These are phyloP conservation scores for Aspergillus glaucus DNA, from an alignment of 2,329 filamentous ascomycete genomes.

Conservation along the genomic window DNA sequence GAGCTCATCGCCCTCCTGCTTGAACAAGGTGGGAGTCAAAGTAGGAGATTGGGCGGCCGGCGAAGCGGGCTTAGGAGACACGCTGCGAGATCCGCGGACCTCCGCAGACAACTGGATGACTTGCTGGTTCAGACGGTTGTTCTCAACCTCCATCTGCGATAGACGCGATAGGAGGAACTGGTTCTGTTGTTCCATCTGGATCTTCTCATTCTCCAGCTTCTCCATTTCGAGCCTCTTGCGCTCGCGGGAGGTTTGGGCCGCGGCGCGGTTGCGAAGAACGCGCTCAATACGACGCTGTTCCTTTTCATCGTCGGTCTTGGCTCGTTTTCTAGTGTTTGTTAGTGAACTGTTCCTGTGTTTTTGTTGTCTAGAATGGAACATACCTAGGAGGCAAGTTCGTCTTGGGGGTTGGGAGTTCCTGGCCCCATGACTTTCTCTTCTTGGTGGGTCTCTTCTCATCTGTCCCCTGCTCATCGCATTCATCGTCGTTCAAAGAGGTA, in stretches of 20 bases:
- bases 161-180: conserved; percentile 62
- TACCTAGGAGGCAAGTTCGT: conserved; percentile 89
- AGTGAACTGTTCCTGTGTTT: conserved; percentile 1
- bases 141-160: conserved; percentile 52
- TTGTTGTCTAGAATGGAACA: conserved; percentile 17
- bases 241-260: conserved; percentile 92
- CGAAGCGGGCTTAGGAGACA: conserved; percentile 32
- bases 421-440: conserved; percentile 98
- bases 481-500: conserved; percentile 24
- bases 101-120: conserved; percentile 45
- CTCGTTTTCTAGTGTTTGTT: conserved; percentile 65
- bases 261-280: conserved; percentile 90
- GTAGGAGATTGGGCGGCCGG: conserved; percentile 32
- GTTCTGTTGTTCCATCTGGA: conserved; percentile 63
- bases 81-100: conserved; percentile 36
- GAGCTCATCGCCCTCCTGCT: conserved; percentile 39
- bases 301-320: conserved; percentile 98
- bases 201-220: conserved; percentile 63
- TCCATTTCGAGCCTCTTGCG: conserved; percentile 87
- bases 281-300: conserved; percentile 96
- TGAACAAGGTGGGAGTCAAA: conserved; percentile 37
- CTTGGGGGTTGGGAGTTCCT: conserved; percentile 93
- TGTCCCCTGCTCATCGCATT: conserved; percentile 20
- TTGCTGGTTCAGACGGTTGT: conserved; percentile 45
- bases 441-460: conserved; percentile 69